Evolutionary conservation across 495 filamentous ascomycete species (phyloP), one percentile per base, ranked within the genome.

Genomic region (Cudoniella acicularis): DNA sequence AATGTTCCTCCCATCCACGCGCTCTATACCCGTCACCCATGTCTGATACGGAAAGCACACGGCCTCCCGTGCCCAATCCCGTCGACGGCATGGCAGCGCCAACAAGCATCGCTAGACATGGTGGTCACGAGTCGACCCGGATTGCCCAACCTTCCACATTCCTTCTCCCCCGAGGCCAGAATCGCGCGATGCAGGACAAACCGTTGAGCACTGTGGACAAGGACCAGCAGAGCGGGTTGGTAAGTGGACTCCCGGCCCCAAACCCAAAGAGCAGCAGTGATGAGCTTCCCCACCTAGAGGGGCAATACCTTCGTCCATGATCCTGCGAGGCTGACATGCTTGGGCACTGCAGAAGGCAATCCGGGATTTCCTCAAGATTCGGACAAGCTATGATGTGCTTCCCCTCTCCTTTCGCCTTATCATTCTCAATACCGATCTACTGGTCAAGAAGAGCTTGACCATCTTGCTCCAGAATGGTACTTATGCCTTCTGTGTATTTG

Each of bases 391-490:
- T 79, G 94, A 99, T 75, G 95, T 99, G 61, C 83, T 99, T 21
- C 94, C 94, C n/a, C 84, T 99, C 49, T 96, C 92, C 59, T 99
- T 94, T 74, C 87, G 94, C 56, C 85, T 99, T 52, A 92, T 99
- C 68, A 84, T 98, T 53, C 89, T 99, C 71, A 94, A 98, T 71
- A 98, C 92, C 48, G 84, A 89, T 56, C 81, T 99, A 50, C 85
- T 96, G 21, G 95, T 99, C 59, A 96, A 95, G 76, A 96, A 97
- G 82, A 96, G 92, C 73, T 74, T 99, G 59, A 91, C 91, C 69
- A 96, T 96, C 58, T 80, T 98, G 59, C 90, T 93, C n/a, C 93
- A 97, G 67, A 97, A 97, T 83, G 93, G 94, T 93, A 80, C 57
- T 47, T 47, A 48, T 22, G 16, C 52, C 48, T 23, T 50, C 48